These are phyloP conservation scores for Scedosporium minutisporum DNA, from an alignment of 2,329 filamentous ascomycete genomes.

Conservation along the genomic window DNA sequence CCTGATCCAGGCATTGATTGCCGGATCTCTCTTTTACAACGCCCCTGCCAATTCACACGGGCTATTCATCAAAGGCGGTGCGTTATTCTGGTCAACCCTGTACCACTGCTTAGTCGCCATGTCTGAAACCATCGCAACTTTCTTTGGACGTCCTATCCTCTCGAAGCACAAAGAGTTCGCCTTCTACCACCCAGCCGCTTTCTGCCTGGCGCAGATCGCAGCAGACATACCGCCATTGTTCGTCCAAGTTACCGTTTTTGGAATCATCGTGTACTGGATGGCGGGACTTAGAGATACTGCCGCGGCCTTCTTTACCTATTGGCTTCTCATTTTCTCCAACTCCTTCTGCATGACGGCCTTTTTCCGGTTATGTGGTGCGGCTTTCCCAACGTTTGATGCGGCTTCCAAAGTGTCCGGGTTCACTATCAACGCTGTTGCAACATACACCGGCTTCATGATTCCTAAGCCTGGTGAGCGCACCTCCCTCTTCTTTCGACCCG, in stretches of 20 bases:
- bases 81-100: constrained; percentile 54
- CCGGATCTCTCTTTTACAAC: constrained; percentile 59
- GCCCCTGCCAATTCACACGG: constrained; percentile 47
- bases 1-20: constrained; percentile 49
- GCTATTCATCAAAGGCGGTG: constrained; percentile 54
- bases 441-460: constrained; percentile 58
- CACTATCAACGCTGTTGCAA: constrained; percentile 39
- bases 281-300: constrained; percentile 42
- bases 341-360: constrained; percentile 50
- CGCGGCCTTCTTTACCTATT: constrained; percentile 52
- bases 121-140: constrained; percentile 57
- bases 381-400: constrained; percentile 45
- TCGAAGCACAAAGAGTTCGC: constrained; percentile 50
- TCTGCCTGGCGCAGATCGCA: constrained; percentile 47
- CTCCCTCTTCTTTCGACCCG: too few relatives aligned
- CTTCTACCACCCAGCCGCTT: constrained; percentile 46
- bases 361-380: constrained; percentile 46
- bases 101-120: constrained; percentile 54
- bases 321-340: constrained; percentile 39
- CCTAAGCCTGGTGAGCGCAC: constrained; percentile 28
- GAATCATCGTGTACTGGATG: constrained; percentile 55
- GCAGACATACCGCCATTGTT: constrained; percentile 47
- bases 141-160: constrained; percentile 48
- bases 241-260: constrained; percentile 49
- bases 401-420: constrained; percentile 48